Percentiles rank a stretch among this genome's conserved stretches.
These are phyloP conservation scores for Monosporascus sp. DNA, from an alignment of 2,329 filamentous ascomycete genomes.

Conservation along the genomic window DNA sequence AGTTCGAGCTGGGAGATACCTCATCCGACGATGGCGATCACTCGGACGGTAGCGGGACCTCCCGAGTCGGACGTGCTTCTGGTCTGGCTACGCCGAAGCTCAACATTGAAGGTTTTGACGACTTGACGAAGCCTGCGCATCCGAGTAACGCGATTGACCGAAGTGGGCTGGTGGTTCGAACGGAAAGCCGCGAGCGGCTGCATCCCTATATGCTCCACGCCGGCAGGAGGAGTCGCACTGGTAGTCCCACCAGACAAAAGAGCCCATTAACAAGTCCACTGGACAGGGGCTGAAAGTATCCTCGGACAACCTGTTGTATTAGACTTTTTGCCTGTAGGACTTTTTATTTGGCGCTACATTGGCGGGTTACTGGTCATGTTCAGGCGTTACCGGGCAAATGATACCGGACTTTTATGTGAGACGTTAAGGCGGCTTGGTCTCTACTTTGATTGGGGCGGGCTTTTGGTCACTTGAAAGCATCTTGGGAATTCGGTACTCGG, in stretches of 20 bases:
- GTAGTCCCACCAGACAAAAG: constrained; percentile 54
- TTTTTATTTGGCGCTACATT: too few relatives aligned
- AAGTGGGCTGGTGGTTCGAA: constrained; percentile 71
- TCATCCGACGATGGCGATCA: constrained; percentile 60
- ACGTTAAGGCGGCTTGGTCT: not conserved
- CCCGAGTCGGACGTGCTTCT: constrained; percentile 53
- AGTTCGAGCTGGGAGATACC: constrained; percentile 72
- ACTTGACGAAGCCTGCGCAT: constrained; percentile 27
- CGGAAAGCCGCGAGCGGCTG: constrained; percentile 80
- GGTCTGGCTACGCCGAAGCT: constrained; percentile 64
- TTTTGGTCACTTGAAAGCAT: constrained; percentile 1
- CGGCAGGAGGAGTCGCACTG: constrained; percentile 51
- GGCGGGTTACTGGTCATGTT: too few relatives aligned
- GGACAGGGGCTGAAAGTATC: constrained; percentile 31
- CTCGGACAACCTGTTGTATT: constrained; percentile 4
- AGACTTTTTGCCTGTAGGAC: too few relatives aligned
- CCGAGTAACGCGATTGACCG: constrained; percentile 50
- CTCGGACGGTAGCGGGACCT: constrained; percentile 53
- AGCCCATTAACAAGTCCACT: constrained; percentile 50
- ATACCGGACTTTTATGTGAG: too few relatives aligned
- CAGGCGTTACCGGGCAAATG: too few relatives aligned
- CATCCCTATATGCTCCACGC: constrained; percentile 52
- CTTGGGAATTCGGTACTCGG: too few relatives aligned
- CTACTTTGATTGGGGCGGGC: not conserved
- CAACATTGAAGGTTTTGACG: constrained; percentile 48